Percentiles rank a stretch among this genome's conserved stretches.
phyloP scores from a whole-genome alignment of 352 stramenopile species.

The Stramenopiles sp. region DNA sequence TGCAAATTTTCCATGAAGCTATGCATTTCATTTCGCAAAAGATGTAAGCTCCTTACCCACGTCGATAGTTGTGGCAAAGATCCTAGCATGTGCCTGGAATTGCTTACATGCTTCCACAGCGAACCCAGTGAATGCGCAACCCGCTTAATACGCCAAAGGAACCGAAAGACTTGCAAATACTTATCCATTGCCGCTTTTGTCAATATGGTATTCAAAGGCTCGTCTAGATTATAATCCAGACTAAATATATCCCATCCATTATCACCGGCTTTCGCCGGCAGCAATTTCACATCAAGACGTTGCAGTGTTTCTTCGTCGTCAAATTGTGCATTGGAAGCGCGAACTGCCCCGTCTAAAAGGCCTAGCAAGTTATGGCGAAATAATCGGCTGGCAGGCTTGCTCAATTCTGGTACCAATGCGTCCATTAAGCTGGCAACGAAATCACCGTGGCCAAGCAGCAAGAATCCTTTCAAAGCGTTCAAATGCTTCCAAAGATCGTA shows the following conservation, averaged over 20 bases:
- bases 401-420: constrained; percentile 59
- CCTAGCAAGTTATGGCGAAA: constrained; percentile 82
- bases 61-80: constrained; percentile 34
- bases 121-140: constrained; percentile 72
- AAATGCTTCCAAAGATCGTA: constrained; percentile 81
- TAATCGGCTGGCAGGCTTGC: constrained; percentile 61
- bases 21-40: constrained; percentile 88
- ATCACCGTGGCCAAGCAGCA: constrained; percentile 94
- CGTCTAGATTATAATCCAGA: constrained; percentile 60
- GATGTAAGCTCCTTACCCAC: constrained; percentile 72
- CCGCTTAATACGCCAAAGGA: constrained; percentile 64
- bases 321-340: constrained; percentile 81
- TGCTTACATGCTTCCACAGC: constrained; percentile 90
- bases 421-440: constrained; percentile 93
- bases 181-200: constrained; percentile 46
- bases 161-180: constrained; percentile 67
- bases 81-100: constrained; percentile 72
- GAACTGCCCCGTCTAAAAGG: constrained; percentile 76
- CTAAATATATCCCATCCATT: constrained; percentile 81
- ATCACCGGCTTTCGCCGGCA: constrained; percentile 52
- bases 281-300: constrained; percentile 66
- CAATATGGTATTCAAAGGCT: constrained; percentile 63
- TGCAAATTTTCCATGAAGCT: constrained; percentile 91
- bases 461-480: constrained; percentile 82
- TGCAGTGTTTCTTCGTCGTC: constrained; percentile 73